Evolutionary conservation across 257 asterid genomes (phyloP).

Genomic region (Phtheirospermum japonicum): DNA sequence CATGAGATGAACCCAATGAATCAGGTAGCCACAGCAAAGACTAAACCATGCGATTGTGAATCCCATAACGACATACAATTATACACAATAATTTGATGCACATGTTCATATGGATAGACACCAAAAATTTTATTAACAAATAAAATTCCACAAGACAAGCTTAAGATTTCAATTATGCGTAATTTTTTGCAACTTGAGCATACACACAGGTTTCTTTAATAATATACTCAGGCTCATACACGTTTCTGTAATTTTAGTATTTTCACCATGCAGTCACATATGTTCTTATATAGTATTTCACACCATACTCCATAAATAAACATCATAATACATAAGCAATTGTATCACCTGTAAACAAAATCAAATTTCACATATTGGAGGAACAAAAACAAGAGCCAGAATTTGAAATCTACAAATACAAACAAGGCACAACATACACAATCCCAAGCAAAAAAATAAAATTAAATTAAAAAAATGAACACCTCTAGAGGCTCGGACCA

Average conservation of each 20-base stretch:
- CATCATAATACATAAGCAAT: too few species aligned
- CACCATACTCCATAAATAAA: too few species aligned
- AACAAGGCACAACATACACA: background rate
- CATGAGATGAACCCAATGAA: background rate
- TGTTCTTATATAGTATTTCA: too few species aligned
- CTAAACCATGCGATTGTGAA: background rate
- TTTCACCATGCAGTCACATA: too few species aligned
- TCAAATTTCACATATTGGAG: too few species aligned
- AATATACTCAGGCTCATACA: background rate
- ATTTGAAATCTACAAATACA: conserved; percentile 1
- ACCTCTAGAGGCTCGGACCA: too few species aligned
- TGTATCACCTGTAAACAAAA: too few species aligned
- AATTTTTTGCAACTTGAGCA: background rate
- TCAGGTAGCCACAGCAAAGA: background rate
- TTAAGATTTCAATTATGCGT: background rate
- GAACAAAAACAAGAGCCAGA: background rate
- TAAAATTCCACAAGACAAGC: background rate
- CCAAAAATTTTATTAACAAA: background rate
- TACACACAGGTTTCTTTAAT: background rate
- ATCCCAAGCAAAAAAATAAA: background rate
- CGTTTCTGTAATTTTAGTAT: too few species aligned
- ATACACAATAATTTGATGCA: background rate
- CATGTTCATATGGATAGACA: background rate
- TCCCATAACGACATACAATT: background rate
- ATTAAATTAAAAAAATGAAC: too few species aligned